Evolutionary conservation across 495 filamentous ascomycete species (phyloP), one percentile per base, ranked within the genome.

Genomic region (Hyphodiscus hymeniophilus): DNA sequence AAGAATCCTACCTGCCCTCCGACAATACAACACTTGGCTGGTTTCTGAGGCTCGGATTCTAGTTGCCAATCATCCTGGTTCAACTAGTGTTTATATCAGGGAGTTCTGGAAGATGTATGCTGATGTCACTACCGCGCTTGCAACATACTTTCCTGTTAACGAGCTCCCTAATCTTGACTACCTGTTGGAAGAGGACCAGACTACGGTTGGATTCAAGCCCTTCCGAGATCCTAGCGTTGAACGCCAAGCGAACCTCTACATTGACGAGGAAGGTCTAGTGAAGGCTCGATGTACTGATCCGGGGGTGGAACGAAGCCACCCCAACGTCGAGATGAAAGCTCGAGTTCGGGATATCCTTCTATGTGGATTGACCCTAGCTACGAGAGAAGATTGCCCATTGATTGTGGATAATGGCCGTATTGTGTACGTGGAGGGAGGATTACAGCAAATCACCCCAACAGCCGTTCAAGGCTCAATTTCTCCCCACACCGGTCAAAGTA

Each of bases 1-100:
- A 17, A 77, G 82, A 35, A 67, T 87, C 36, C 62, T 91, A 17
- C 84, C 85, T 3, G 74, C 75, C 7, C 68, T 90, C 31, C 80
- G 85, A 6, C 69, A 86, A 34, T 89, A 89, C 60, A 83, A 81
- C 60, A 77, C 73, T 30, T 91, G 86, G 86, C 67, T 90, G 39
- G 60, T 74, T 10, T 64, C 67, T 17, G 71, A 75, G 47, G 67
- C 70, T 55, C 52, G 67, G 17, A 51, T 79, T 4, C 62, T 82
- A 41, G 58, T 69, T 49, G 63, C 74, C 17, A 65, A 75, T 26
- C 68, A 74, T 38, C 73, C 79, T 47, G 72, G 74, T 0, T 59
- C 73, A 16, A 68, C 85, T 7, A 8, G 23, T 31, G 20, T 15
- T 4, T 30, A 15, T 13, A 31, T 43, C 13, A 75, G 74, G 47